Conservation (phyloP, 2,329 filamentous ascomycete species). For the Podosphaera aphanis region DNA sequence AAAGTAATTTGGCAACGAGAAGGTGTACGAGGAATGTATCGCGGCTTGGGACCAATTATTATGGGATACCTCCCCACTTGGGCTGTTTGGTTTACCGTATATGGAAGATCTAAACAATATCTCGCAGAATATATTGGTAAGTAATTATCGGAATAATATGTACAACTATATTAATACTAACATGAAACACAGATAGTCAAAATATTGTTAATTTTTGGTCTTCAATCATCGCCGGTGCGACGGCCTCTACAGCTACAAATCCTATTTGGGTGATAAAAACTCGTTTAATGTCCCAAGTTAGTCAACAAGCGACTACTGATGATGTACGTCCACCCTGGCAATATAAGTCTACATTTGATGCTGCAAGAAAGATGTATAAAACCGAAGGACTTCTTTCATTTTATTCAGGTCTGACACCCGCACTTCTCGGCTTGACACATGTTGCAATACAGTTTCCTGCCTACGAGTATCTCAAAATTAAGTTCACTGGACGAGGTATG, state of each 20-base stretch:
- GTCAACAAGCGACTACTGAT: conserved; percentile 27
- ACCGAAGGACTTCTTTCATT: conserved; percentile 76
- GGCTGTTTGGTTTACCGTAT: conserved; percentile 95
- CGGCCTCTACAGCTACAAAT: conserved; percentile 84
- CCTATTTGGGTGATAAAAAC: conserved; percentile 99
- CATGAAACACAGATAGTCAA: conserved; percentile 36
- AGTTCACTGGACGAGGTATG: conserved; percentile 76
- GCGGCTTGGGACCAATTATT: conserved; percentile 81
- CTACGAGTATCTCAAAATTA: conserved; percentile 80
- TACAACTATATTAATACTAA: neutral
- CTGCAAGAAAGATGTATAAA: conserved; percentile 84
- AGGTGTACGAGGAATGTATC: conserved; percentile 69
- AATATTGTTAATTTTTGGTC: conserved; percentile 69
- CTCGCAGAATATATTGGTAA: conserved; percentile 43
- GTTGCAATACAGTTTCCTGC: conserved; percentile 94
- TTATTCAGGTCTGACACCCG: conserved; percentile 84
- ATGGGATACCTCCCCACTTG: conserved; percentile 91
- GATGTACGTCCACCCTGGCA: conserved; percentile 56
- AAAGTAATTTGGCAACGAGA: conserved; percentile 70
- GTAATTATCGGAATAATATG: neutral
- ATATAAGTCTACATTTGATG: conserved; percentile 73
- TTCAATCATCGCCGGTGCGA: conserved; percentile 72
- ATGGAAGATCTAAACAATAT: conserved; percentile 65
- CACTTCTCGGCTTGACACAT: conserved; percentile 74
- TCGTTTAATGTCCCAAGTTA: conserved; percentile 82